phyloP scores from a whole-genome alignment of 202 grass and related monocot species.

The Hordeum pubiflorum region DNA sequence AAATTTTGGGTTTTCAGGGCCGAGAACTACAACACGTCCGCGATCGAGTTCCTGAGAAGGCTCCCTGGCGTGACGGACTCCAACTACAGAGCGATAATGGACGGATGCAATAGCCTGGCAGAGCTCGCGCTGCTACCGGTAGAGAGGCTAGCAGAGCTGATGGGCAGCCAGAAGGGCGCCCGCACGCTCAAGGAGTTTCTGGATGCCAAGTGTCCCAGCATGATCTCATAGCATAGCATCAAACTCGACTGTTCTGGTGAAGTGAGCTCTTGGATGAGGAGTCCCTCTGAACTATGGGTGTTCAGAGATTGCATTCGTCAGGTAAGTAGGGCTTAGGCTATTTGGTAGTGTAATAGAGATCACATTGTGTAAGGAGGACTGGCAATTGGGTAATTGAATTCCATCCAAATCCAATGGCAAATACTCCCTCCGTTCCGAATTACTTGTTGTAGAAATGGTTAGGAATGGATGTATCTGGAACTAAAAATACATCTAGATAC shows the following conservation, averaged over 20 bases:
- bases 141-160: constrained; percentile 61
- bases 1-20: constrained; percentile 35
- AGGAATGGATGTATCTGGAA: too few relatives aligned
- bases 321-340: neutral
- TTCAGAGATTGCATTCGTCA: neutral
- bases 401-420: neutral
- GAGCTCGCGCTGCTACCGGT: constrained; percentile 73
- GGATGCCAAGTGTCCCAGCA: constrained; percentile 86
- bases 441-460: too few relatives aligned
- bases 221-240: constrained; percentile 24
- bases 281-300: neutral
- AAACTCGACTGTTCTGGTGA: neutral
- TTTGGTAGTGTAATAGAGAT: neutral
- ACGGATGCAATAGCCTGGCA: constrained; percentile 71
- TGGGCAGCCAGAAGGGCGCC: constrained; percentile 81
- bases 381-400: neutral
- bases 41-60: constrained; percentile 85
- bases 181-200: constrained; percentile 84
- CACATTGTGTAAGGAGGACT: neutral
- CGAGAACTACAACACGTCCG: constrained; percentile 94
- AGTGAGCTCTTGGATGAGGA: neutral
- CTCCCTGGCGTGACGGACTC: constrained; percentile 88
- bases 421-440: neutral
- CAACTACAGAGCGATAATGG: constrained; percentile 80
- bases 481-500: too few relatives aligned